Conservation (phyloP, 2,329 filamentous ascomycete species). For the Dothistroma septosporum region DNA sequence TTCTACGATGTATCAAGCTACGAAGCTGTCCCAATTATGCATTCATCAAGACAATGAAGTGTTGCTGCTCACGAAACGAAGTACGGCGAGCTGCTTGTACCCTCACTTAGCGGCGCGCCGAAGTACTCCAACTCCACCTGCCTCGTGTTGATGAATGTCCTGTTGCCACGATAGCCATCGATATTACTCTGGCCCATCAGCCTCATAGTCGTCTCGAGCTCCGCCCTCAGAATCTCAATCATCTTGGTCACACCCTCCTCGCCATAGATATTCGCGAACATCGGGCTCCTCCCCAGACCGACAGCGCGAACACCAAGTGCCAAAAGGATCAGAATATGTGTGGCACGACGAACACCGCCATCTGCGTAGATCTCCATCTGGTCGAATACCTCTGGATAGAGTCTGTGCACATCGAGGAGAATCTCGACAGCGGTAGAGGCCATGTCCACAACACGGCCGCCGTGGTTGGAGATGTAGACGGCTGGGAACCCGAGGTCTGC, state of each 20-base stretch:
- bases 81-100: not conserved
- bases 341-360: slow-evolving; percentile 37
- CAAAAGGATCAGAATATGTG: slow-evolving; percentile 38
- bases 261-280: slow-evolving; percentile 55
- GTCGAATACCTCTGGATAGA: slow-evolving; percentile 39
- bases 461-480: slow-evolving; percentile 43
- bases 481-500: slow-evolving; percentile 37
- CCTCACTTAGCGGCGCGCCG: slow-evolving; percentile 6
- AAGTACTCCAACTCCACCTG: slow-evolving; percentile 18
- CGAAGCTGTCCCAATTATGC: too few relatives aligned
- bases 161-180: slow-evolving; percentile 15
- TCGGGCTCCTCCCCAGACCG: slow-evolving; percentile 48
- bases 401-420: slow-evolving; percentile 67
- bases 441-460: slow-evolving; percentile 40
- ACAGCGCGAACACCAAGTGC: slow-evolving; percentile 39
- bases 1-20: too few relatives aligned
- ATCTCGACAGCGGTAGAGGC: slow-evolving; percentile 68
- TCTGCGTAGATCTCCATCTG: slow-evolving; percentile 41
- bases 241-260: slow-evolving; percentile 54
- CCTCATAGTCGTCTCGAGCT: slow-evolving; percentile 18
- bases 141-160: slow-evolving; percentile 16
- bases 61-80: not conserved
- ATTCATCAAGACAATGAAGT: too few relatives aligned
- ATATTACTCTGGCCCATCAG: slow-evolving; percentile 16
- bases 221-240: slow-evolving; percentile 13